Conservation (phyloP, 2,329 filamentous ascomycete species). For the Myriosclerotinia scirpicola region DNA sequence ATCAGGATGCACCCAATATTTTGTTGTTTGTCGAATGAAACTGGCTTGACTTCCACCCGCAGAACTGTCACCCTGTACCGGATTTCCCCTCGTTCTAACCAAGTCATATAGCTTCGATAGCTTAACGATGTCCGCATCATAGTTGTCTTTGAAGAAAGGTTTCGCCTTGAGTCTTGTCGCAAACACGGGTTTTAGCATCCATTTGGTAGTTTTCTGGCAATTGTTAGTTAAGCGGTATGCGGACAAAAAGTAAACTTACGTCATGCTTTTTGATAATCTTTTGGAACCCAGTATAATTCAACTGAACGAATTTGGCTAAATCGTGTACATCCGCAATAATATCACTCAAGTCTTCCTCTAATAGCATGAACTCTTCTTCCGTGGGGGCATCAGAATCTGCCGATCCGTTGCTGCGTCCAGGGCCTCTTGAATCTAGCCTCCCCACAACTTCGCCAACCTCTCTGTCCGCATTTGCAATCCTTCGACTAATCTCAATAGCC, state of each 20-base stretch:
- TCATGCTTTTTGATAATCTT: constrained; percentile 99
- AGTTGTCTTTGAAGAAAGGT: constrained; percentile 98
- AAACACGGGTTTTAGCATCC: constrained; percentile 95
- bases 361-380: constrained; percentile 89
- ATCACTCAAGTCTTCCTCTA: constrained; percentile 94
- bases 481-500: constrained; percentile 88
- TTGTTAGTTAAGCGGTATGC: constrained; percentile 25
- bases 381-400: constrained; percentile 55
- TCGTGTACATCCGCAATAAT: constrained; percentile 99
- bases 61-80: constrained; percentile 85
- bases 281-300: constrained; percentile 99
- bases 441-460: constrained; percentile 88
- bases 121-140: constrained; percentile 92
- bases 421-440: constrained; percentile 64
- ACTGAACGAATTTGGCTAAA: constrained; percentile 93
- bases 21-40: constrained; percentile 95
- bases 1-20: constrained; percentile 99
- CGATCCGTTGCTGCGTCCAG: constrained; percentile 41
- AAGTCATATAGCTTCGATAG: constrained; percentile 94
- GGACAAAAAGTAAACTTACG: constrained; percentile 51
- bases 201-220: constrained; percentile 82
- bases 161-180: constrained; percentile 91
- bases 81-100: constrained; percentile 89
- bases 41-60: constrained; percentile 91
- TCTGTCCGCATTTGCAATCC: constrained; percentile 82